Base-by-base conservation (phyloP, 768 basidiomycete species). In the Suillus bovinus region DNA sequence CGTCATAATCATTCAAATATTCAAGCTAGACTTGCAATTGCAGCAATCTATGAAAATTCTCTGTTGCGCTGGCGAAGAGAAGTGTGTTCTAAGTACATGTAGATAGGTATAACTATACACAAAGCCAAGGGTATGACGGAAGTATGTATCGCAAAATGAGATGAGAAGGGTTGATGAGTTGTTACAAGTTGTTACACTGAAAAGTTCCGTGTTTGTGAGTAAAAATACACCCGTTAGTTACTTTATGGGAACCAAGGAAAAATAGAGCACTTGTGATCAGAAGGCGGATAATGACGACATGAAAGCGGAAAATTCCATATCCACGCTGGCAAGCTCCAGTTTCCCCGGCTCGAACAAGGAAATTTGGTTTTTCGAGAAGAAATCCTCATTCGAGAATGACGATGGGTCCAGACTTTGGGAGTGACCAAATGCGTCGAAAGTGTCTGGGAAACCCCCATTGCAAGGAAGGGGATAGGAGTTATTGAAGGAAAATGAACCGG, bases 41-140 rank as follows among this genome's bases (percentile, higher is more conserved):
- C 61, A 58, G 27, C 44, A 33, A 53, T 36, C 20, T 22, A 50
- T 58, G 61, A 60, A 56, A 63, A 60, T n/a, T 4, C 9, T 54
- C 61, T 63, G 68, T 53, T 62, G 65, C 63, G 46, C 70, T 58
- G 52, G 57, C 42, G 42, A 50, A 49, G 17, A 42, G 22, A 22
- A 59, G 55, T 58, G 55, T 58, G 61, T 52, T 54, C 56, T 52
- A 34, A 39, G 55, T 56, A 64, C 47, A 53, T 47, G 36, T 70
- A 71, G 63, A 72, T 74, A 72, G 24, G 56, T 65, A 72, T 72
- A 72, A 72, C 72, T 72, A 74, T 72, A 42, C 62, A 56, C 55
- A 56, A 17, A 27, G 38, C 27, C 39, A 39, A 17, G 54, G 38
- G 55, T 56, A 56, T 56, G 55, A 27, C 55, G 17, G 11, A 39